A percentile compares a stretch with the other conserved stretches of the same genome.
Evolutionary conservation across 495 filamentous ascomycete species (phyloP).

Genomic region (Bathelium albidoporum): DNA sequence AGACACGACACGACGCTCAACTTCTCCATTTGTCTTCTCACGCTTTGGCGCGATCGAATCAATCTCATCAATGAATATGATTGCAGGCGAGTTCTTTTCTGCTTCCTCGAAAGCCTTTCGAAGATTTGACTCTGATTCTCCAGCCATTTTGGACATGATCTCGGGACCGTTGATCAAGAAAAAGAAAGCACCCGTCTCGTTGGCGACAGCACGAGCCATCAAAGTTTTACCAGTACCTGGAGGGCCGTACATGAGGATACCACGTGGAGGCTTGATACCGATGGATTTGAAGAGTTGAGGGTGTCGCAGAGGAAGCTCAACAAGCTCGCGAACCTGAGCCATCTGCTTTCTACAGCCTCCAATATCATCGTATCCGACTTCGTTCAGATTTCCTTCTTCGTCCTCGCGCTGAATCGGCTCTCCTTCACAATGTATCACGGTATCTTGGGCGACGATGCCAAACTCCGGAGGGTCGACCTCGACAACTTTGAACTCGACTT

Average conservation of each 20-base stretch:
- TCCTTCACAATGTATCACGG: slow-evolving; percentile 96
- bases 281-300: slow-evolving; percentile 99
- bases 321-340: slow-evolving; percentile 97
- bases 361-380: slow-evolving; percentile 98
- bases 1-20: slow-evolving; percentile 95
- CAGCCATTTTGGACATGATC: slow-evolving; percentile 99
- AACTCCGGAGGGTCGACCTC: slow-evolving; percentile 97
- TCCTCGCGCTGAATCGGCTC: slow-evolving; percentile 98
- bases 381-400: slow-evolving; percentile 96
- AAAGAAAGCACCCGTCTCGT: slow-evolving; percentile 98
- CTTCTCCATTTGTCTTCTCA: slow-evolving; percentile 99
- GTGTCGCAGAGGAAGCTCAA: slow-evolving; percentile 90
- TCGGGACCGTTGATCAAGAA: slow-evolving; percentile 98
- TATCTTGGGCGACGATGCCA: slow-evolving; percentile 96
- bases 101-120: slow-evolving; percentile 98
- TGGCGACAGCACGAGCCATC: slow-evolving; percentile 97
- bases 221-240: slow-evolving; percentile 98
- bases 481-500: slow-evolving; percentile 98
- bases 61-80: slow-evolving; percentile 99
- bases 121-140: slow-evolving; percentile 95
- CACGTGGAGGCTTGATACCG: slow-evolving; percentile 97
- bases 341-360: slow-evolving; percentile 99
- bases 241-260: slow-evolving; percentile 95
- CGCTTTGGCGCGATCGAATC: slow-evolving; percentile 98
- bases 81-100: slow-evolving; percentile 97